Conservation (phyloP, 148 eudicot genomes). For the Nyssa sinensis region DNA sequence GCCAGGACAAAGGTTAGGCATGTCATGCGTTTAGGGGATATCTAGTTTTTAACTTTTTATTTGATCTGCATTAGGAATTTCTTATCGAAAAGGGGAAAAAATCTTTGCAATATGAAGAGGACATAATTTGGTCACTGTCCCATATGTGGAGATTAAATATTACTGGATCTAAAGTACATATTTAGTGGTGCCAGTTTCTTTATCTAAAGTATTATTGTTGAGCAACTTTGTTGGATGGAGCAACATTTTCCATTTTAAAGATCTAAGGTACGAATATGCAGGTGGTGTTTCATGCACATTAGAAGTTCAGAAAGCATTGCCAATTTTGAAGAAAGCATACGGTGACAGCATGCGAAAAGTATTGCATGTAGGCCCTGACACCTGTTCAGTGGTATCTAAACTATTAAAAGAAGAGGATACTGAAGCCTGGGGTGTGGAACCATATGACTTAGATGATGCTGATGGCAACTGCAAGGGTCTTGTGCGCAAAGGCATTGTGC, state of each 20-base stretch:
- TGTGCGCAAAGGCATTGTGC: conserved; percentile 82
- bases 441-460: conserved; percentile 83
- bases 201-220: background rate
- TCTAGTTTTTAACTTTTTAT: background rate
- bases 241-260: background rate
- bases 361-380: conserved; percentile 91
- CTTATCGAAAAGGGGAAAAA: too few relatives aligned
- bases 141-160: background rate
- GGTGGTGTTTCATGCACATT: conserved; percentile 70
- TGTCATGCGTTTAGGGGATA: background rate
- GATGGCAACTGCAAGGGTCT: conserved; percentile 77
- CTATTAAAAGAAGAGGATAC: conserved; percentile 78
- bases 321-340: conserved; percentile 75
- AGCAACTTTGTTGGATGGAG: background rate
- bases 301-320: conserved; percentile 66
- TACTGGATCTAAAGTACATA: background rate
- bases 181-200: background rate
- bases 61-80: background rate
- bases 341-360: conserved; percentile 82
- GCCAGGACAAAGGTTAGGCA: background rate
- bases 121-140: too few relatives aligned
- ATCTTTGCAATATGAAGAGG: too few relatives aligned
- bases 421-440: conserved; percentile 98
- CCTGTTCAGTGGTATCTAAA: conserved; percentile 78
- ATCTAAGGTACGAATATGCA: conserved; percentile 20